phyloP scores from a whole-genome alignment of 257 asterid species.

The Gentiana straminea region DNA sequence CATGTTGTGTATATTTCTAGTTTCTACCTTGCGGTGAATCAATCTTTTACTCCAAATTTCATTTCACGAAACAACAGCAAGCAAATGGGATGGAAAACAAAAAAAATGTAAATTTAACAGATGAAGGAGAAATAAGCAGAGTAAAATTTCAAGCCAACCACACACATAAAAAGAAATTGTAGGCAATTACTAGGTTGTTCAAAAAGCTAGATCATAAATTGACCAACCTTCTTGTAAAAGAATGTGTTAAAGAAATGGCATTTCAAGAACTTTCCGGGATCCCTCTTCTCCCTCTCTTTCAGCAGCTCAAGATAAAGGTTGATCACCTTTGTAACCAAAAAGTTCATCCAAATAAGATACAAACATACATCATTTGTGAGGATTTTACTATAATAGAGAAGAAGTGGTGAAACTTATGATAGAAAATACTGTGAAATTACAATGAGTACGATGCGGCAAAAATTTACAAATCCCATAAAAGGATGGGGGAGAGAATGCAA shows the following conservation, averaged over 20 bases:
- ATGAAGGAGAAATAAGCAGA: background rate
- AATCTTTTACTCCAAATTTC: too few species aligned
- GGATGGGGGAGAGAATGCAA: too few species aligned
- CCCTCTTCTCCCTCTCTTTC: slow-evolving; percentile 87
- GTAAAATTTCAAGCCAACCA: background rate
- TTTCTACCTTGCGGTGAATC: too few species aligned
- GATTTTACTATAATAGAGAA: background rate
- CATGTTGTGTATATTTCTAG: too few species aligned
- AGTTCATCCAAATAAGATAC: slow-evolving; percentile 6
- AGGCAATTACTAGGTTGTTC: background rate
- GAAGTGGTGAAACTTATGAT: too few species aligned
- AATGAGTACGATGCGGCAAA: too few species aligned
- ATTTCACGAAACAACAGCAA: too few species aligned
- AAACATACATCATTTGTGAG: slow-evolving; percentile 1
- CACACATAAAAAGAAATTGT: background rate
- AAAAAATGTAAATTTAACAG: too few species aligned
- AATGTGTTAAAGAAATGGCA: slow-evolving; percentile 87
- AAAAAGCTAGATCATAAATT: background rate
- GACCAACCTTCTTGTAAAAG: slow-evolving; percentile 79
- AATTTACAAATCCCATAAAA: too few species aligned
- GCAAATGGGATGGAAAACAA: too few species aligned
- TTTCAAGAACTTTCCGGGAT: slow-evolving; percentile 65
- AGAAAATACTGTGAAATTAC: too few species aligned
- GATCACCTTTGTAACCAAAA: slow-evolving; percentile 59
- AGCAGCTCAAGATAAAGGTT: slow-evolving; percentile 72